Conservation (phyloP, 148 eudicot species). For the Spergularia bocconei region DNA sequence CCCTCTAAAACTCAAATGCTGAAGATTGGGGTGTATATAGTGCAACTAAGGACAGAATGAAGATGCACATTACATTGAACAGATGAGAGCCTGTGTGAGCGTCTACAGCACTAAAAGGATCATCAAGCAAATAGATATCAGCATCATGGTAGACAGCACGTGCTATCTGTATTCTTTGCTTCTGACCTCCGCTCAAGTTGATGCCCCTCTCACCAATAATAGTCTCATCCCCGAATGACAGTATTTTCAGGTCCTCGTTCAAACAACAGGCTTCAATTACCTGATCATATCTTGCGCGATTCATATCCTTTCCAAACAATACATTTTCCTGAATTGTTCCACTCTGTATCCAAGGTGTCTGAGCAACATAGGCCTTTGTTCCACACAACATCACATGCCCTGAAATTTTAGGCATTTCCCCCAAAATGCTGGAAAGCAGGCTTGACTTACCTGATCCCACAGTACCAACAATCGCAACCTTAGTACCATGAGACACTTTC, state of each 20-base stretch:
- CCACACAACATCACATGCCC: slow-evolving; percentile 36
- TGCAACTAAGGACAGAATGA: too few species aligned
- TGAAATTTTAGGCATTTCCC: slow-evolving; percentile 43
- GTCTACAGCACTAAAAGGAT: slow-evolving; percentile 53
- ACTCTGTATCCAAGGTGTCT: slow-evolving; percentile 53
- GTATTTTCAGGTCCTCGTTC: slow-evolving; percentile 42
- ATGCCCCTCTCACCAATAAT: slow-evolving; percentile 55
- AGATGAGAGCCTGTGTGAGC: slow-evolving; percentile 47
- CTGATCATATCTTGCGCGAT: slow-evolving; percentile 29
- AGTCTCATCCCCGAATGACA: slow-evolving; percentile 51
- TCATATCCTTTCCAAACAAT: slow-evolving; percentile 45
- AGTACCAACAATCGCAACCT: slow-evolving; percentile 42
- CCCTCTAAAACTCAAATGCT: too few species aligned
- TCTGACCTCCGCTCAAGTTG: slow-evolving; percentile 44
- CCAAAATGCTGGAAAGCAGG: slow-evolving; percentile 45
- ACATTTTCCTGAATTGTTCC: slow-evolving; percentile 46
- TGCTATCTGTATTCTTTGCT: slow-evolving; percentile 28
- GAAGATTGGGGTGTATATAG: too few species aligned
- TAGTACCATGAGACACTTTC: slow-evolving; percentile 30
- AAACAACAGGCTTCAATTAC: slow-evolving; percentile 51
- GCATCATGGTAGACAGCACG: slow-evolving; percentile 23
- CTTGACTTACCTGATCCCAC: slow-evolving; percentile 60
- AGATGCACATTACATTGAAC: slow-evolving; percentile 25
- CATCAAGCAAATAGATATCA: slow-evolving; percentile 23
- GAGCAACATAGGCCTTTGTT: slow-evolving; percentile 40